These are phyloP conservation scores for Xylaria sp. DNA, from an alignment of 2,329 filamentous ascomycete genomes.

Conservation along the genomic window DNA sequence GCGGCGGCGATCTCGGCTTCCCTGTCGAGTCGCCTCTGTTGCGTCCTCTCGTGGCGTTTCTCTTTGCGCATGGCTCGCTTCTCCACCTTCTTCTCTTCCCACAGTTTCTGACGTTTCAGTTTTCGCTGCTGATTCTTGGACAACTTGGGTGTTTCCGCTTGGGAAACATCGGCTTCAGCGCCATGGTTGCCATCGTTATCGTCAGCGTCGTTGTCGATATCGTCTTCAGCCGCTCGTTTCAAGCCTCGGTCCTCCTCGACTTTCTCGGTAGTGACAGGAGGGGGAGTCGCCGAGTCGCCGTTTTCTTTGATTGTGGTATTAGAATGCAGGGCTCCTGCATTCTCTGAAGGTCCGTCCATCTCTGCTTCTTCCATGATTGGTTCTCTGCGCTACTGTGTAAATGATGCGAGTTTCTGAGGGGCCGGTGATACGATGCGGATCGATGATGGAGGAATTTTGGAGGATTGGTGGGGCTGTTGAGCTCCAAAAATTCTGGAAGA, in stretches of 20 bases:
- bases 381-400: neutral
- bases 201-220: conserved; percentile 62
- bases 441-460: neutral
- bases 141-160: conserved; percentile 43
- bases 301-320: conserved; percentile 12
- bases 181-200: conserved; percentile 64
- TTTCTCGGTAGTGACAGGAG: neutral
- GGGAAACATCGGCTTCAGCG: conserved; percentile 60
- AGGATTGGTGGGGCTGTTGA: conserved; percentile 6
- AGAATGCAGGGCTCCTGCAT: conserved; percentile 9
- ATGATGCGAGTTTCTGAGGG: neutral
- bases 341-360: conserved; percentile 1
- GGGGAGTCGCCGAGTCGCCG: conserved; percentile 12
- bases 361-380: conserved; percentile 13
- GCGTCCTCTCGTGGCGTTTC: conserved; percentile 52
- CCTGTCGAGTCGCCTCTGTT: conserved; percentile 53
- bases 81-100: conserved; percentile 71
- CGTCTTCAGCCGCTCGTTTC: conserved; percentile 46
- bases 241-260: conserved; percentile 14
- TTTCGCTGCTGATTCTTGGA: conserved; percentile 91
- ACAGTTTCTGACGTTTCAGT: conserved; percentile 69
- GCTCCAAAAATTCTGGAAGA: too few relatives aligned
- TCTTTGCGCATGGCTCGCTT: conserved; percentile 62
- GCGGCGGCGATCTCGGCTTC: conserved; percentile 53
- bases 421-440: neutral